These are phyloP conservation scores for Punica granatum DNA, from an alignment of 345 rosid genomes.

Conservation along the genomic window DNA sequence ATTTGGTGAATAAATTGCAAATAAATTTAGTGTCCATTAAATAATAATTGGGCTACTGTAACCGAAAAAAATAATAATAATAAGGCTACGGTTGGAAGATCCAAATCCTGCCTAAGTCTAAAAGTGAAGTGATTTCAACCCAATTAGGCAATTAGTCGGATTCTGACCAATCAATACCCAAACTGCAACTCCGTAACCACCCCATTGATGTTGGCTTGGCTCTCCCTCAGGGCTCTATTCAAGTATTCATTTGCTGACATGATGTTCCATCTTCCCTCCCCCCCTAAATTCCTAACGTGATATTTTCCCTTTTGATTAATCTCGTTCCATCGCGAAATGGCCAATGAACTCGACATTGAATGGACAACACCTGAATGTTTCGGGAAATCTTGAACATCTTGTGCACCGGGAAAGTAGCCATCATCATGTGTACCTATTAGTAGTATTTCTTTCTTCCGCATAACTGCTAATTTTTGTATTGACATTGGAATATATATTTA, in stretches of 20 bases:
- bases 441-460: too few relatives aligned
- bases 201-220: too few relatives aligned
- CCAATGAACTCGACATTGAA: neutral
- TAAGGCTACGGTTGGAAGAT: slow-evolving; percentile 6
- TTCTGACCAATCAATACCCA: neutral
- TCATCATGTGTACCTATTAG: too few relatives aligned
- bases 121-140: neutral
- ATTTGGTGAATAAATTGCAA: too few relatives aligned
- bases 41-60: too few relatives aligned
- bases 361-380: neutral
- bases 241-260: neutral
- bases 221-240: neutral
- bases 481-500: too few relatives aligned
- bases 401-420: too few relatives aligned
- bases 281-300: neutral
- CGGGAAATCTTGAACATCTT: neutral
- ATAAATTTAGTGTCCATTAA: too few relatives aligned
- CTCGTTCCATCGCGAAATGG: neutral
- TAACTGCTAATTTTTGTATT: too few relatives aligned
- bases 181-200: neutral
- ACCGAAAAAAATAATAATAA: too few relatives aligned
- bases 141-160: neutral
- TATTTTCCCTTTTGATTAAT: neutral
- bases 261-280: neutral
- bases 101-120: slow-evolving; percentile 4